Conservation (phyloP, 441 rosid species). For the Jatropha multifida region DNA sequence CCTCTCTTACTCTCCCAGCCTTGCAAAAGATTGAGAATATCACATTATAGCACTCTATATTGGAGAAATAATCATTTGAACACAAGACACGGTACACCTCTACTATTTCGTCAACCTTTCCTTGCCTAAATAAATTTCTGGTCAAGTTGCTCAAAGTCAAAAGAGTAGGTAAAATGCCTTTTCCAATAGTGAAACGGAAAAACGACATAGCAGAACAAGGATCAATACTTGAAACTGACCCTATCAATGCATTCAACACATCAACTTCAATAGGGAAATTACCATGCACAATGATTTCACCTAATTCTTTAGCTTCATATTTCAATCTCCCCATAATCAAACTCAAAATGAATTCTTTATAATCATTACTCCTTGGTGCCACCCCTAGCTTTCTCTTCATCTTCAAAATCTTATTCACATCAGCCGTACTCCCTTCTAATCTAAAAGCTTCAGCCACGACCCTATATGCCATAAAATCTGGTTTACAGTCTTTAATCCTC, state of each 20-base stretch:
- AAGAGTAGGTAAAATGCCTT: constrained; percentile 56
- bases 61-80: constrained; percentile 49
- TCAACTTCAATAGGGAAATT: constrained; percentile 71
- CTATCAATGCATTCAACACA: constrained; percentile 62
- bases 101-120: constrained; percentile 50
- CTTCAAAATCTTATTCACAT: constrained; percentile 60
- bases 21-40: constrained; percentile 67
- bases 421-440: constrained; percentile 45
- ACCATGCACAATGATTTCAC: constrained; percentile 64
- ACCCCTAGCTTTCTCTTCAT: constrained; percentile 93
- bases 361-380: constrained; percentile 76
- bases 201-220: constrained; percentile 56
- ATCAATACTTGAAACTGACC: constrained; percentile 64
- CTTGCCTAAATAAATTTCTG: constrained; percentile 62
- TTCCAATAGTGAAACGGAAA: constrained; percentile 48
- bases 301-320: constrained; percentile 66
- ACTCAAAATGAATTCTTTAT: constrained; percentile 56
- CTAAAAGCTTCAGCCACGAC: constrained; percentile 72
- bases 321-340: constrained; percentile 56
- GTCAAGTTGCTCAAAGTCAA: constrained; percentile 62
- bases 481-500: constrained; percentile 65
- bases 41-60: constrained; percentile 53
- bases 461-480: constrained; percentile 90
- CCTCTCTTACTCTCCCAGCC: constrained; percentile 74
- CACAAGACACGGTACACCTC: constrained; percentile 52